A percentile compares a stretch with the other conserved stretches of the same genome.
phyloP scores from a whole-genome alignment of 352 stramenopile genomes.

The Globisporangium viniferum region DNA sequence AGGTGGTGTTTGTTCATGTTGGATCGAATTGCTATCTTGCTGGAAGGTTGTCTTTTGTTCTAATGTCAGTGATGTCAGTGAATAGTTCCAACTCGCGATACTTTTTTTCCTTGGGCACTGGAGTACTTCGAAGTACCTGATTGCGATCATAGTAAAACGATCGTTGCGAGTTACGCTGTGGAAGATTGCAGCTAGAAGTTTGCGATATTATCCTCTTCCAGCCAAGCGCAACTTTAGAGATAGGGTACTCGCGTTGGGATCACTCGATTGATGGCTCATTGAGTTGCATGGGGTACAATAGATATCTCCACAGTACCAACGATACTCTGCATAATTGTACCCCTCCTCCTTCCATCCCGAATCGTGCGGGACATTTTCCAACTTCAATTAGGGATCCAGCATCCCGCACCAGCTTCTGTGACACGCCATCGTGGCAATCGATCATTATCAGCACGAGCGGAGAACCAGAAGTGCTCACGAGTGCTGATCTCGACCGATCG shows the following conservation, averaged over 20 bases:
- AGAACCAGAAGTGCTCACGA: not conserved
- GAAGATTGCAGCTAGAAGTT: too few species aligned
- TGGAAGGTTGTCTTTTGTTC: too few species aligned
- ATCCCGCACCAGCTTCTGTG: not conserved
- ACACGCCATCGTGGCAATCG: not conserved
- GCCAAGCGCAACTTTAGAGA: not conserved
- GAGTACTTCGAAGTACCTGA: too few species aligned
- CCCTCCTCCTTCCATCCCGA: not conserved
- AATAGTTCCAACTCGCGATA: too few species aligned
- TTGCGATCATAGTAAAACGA: too few species aligned
- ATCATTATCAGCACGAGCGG: not conserved
- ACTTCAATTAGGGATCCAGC: not conserved
- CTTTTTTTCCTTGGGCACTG: too few species aligned
- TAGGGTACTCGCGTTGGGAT: not conserved
- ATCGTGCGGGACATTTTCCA: not conserved
- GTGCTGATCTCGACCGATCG: not conserved
- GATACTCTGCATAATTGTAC: not conserved
- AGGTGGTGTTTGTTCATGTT: too few species aligned
- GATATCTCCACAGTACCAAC: not conserved
- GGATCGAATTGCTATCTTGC: too few species aligned
- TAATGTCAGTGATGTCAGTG: not conserved
- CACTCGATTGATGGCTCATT: not conserved
- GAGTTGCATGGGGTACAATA: not conserved
- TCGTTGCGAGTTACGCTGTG: too few species aligned
- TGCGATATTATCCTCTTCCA: not conserved